Evolutionary conservation across 768 basidiomycete species (phyloP), one percentile per base, ranked within the genome.

Genomic region (Pisolithus tinctorius): DNA sequence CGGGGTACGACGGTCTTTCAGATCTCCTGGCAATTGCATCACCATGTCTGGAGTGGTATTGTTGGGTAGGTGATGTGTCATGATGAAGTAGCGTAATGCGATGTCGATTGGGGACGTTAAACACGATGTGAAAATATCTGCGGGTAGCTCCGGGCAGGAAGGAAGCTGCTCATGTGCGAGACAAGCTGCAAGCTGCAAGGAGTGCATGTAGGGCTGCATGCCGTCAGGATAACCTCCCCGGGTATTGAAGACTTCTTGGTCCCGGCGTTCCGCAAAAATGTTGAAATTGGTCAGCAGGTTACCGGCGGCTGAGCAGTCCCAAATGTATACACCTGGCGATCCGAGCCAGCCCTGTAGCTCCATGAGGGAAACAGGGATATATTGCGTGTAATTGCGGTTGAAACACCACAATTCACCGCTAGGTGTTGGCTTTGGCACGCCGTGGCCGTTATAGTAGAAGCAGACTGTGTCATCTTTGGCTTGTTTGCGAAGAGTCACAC

Each of bases 371-470:
- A 98, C 88, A 0, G 96, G 96, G 53, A 98, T 98, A 63, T 99
- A 99, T 68, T 99, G 95, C 0, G 96, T 97, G 67, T 98, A 98
- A 58, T 83, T 88, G 61, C 84, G 78, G 69, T 99, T 98, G 74
- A 99, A 99, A 50, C 96, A 94, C 96, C 96, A 99, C 48, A 99
- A 78, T 69, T 99, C 96, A 23, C 96, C 89, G 56, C 90, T 93
- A 0, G 88, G 76, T 0, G 96, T 98, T 10, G 96, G 96, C 62
- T 91, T 94, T 2, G 95, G 95, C 20, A 99, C 96, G 23, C 96
- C 96, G 55, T 98, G 96, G 3, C 96, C 96, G 57, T 98, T 99
- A 71, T 98, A 99, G 69, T 98, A 92, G 69, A 98, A 95, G 27
- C 97, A 74, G 6, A 92, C 84, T 2, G 96, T 85, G 62, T 99